Evolutionary conservation across 2,329 filamentous ascomycete genomes (phyloP).

Genomic region (Sporothrix variecibatus): DNA sequence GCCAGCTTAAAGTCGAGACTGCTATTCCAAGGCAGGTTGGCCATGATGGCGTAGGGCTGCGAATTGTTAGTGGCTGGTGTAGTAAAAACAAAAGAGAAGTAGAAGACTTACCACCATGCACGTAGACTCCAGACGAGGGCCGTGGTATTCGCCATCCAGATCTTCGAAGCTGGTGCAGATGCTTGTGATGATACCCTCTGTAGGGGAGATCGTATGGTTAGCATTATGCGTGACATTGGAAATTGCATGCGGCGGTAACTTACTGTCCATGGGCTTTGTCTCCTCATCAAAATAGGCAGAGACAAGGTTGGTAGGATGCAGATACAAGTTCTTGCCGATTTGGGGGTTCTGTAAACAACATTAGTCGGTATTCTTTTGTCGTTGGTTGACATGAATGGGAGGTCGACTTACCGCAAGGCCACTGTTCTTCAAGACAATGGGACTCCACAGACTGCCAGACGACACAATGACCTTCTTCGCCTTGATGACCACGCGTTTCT

Average conservation of each 20-base stretch:
- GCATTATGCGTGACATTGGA: background rate
- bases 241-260: background rate
- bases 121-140: slow-evolving; percentile 75
- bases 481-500: slow-evolving; percentile 67
- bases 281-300: slow-evolving; percentile 69
- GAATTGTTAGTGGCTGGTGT: background rate
- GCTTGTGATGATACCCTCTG: slow-evolving; percentile 76
- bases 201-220: background rate
- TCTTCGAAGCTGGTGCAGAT: slow-evolving; percentile 79
- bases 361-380: background rate
- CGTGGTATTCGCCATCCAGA: slow-evolving; percentile 77
- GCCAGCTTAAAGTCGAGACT: slow-evolving; percentile 73
- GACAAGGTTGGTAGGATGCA: slow-evolving; percentile 71
- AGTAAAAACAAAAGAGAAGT: background rate
- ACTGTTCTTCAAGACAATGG: slow-evolving; percentile 73
- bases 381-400: background rate
- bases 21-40: slow-evolving; percentile 65
- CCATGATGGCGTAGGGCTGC: slow-evolving; percentile 65
- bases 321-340: slow-evolving; percentile 76
- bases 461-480: slow-evolving; percentile 82
- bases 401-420: slow-evolving; percentile 63
- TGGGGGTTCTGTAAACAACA: slow-evolving; percentile 62
- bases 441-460: slow-evolving; percentile 74
- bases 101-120: slow-evolving; percentile 61
- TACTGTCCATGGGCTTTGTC: slow-evolving; percentile 67